Base-by-base conservation (phyloP, 148 eudicot species). In the Diospyros lotus region DNA sequence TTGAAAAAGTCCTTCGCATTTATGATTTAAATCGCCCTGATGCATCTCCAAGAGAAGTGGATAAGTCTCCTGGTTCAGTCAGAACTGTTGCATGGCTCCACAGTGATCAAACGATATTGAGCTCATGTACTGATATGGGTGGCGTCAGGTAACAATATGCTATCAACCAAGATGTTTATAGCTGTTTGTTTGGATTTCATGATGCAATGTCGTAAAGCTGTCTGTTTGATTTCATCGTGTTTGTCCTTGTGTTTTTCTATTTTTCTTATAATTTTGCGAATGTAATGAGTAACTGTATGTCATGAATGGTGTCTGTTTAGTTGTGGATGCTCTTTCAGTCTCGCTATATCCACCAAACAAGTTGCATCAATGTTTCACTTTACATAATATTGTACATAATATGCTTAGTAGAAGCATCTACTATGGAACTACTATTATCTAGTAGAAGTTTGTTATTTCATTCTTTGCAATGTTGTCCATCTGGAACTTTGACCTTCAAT, bases 71-170 rank as follows among this genome's bases (percentile, higher is more conserved):
- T 5, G 93, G 93, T 44, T 87, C 96, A 8, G 87, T 91, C 75
- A 84, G 96, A 85, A 86, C 91, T 39, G 83, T 91, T 75, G 83
- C 90, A 50, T 91, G 93, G 90, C 90, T 91, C 55, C 91, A 89
- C 67, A 91, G 93, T 78, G 96, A 91, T 79, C 96, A 89, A 76
- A 91, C 91, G 62, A 91, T 91, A 73, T 80, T 91, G 78, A 88
- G 96, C 68, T 82, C 96, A 66, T 89, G 91, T 62, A 87, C 87
- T 59, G 96, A 91, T 79, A 87, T 80, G 59, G 93, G 93, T 3
- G 96, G 96, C 58, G 96, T 90, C 51, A 90, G 96, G 96, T 90
- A 85, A 62, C 3, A 3, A 61, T 45, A 9, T 48, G 50, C 12
- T 62, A 4, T 62, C 12, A 38, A 39, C 4, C 10, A 1, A 38